Evolutionary conservation across 2,329 filamentous ascomycete genomes (phyloP).

Genomic region (Volutella citrinella): DNA sequence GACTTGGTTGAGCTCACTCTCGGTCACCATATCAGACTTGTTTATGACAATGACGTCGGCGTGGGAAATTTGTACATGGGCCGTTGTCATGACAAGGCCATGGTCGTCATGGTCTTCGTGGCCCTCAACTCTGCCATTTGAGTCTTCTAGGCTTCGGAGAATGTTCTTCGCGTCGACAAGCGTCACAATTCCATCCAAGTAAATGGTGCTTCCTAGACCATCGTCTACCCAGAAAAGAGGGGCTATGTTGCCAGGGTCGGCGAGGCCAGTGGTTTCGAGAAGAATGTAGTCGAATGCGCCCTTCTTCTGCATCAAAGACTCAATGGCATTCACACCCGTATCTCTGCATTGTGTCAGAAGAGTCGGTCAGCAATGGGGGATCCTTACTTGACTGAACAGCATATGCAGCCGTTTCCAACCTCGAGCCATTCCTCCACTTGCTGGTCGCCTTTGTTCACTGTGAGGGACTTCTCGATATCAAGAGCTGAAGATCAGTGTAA

Average conservation of each 20-base stretch:
- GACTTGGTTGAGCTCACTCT: conserved; percentile 66
- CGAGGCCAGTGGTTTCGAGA: conserved; percentile 91
- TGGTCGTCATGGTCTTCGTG: conserved; percentile 50
- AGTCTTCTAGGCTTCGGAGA: conserved; percentile 74
- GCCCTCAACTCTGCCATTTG: conserved; percentile 50
- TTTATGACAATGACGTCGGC: conserved; percentile 95
- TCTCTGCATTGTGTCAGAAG: too few species aligned
- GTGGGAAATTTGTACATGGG: conserved; percentile 94
- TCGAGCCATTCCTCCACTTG: conserved; percentile 93
- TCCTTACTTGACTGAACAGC: conserved; percentile 89
- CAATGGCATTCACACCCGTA: conserved; percentile 88
- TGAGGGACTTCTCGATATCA: conserved; percentile 95
- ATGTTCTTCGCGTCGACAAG: conserved; percentile 95
- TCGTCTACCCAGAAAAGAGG: conserved; percentile 98
- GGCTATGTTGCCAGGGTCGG: conserved; percentile 92
- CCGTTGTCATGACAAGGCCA: conserved; percentile 78
- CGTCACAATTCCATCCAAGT: conserved; percentile 94
- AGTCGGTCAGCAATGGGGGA: too few species aligned
- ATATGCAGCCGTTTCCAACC: conserved; percentile 94
- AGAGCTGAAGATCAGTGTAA: conserved; percentile 54
- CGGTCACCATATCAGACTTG: conserved; percentile 80
- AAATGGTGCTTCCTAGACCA: conserved; percentile 90
- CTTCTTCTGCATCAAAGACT: conserved; percentile 90
- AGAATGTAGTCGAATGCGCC: conserved; percentile 97
- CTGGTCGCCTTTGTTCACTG: conserved; percentile 79